Evolutionary conservation across 2,329 filamentous ascomycete species (phyloP).

Genomic region (Verticillium nubilum): DNA sequence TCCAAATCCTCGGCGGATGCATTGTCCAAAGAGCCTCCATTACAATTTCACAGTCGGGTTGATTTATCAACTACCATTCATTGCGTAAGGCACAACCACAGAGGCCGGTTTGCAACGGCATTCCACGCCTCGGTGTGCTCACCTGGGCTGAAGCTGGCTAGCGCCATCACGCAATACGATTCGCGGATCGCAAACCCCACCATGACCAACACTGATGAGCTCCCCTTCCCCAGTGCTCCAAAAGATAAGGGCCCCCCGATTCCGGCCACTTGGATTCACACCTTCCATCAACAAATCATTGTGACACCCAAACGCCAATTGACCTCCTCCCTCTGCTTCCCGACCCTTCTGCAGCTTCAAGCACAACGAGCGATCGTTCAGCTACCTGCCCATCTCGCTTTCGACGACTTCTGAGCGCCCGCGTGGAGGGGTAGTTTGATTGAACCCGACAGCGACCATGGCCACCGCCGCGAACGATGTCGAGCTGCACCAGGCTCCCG

Average conservation of each 20-base stretch:
- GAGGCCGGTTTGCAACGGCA: not conserved
- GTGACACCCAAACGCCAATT: not conserved
- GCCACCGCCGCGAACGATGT: slow-evolving; percentile 29
- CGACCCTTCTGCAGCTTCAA: not conserved
- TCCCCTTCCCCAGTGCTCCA: not conserved
- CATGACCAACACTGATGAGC: not conserved
- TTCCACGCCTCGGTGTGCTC: not conserved
- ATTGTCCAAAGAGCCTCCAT: no score
- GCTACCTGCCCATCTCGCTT: not conserved
- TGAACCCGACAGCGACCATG: slow-evolving; percentile 20
- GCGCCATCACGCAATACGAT: not conserved
- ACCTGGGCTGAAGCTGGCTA: not conserved
- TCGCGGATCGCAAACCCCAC: not conserved
- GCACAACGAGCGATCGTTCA: not conserved
- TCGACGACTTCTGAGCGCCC: not conserved
- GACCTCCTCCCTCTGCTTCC: not conserved
- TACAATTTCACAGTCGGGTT: no score
- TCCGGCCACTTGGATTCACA: not conserved
- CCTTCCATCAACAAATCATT: not conserved
- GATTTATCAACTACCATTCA: no score
- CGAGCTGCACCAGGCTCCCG: slow-evolving; percentile 22
- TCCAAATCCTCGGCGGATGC: not conserved
- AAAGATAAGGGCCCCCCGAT: not conserved
- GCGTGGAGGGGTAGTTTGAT: not conserved
- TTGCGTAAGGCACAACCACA: no score